Conservation (phyloP, 495 filamentous ascomycete genomes). For the Trypethelium eluteriae region DNA sequence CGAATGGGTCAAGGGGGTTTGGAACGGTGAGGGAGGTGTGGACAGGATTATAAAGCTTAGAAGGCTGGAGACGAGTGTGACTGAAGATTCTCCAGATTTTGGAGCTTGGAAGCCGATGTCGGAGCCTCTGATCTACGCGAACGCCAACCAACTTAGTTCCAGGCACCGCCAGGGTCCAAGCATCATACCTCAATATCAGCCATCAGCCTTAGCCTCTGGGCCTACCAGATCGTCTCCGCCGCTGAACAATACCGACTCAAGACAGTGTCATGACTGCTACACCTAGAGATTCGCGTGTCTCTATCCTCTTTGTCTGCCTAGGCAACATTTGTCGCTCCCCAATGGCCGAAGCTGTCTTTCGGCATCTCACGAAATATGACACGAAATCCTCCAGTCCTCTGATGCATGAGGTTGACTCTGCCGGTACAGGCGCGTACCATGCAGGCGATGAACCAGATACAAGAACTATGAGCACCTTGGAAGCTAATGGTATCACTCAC, state of each 20-base stretch:
- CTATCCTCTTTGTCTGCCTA: constrained; percentile 89
- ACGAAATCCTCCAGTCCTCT: constrained; percentile 46
- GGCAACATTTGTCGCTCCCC: constrained; percentile 95
- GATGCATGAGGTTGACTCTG: constrained; percentile 71
- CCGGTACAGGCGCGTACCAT: constrained; percentile 84
- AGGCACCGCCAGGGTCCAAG: background rate
- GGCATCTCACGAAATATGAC: constrained; percentile 51
- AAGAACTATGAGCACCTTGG: constrained; percentile 76
- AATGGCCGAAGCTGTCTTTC: constrained; percentile 94
- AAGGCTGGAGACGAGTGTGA: background rate
- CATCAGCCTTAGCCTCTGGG: no score
- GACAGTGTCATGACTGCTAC: background rate
- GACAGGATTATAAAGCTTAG: no score
- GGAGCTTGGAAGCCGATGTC: constrained; percentile 4
- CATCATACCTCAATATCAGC: background rate
- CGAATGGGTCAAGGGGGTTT: constrained; percentile 27
- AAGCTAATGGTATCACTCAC: constrained; percentile 60
- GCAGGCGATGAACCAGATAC: constrained; percentile 63
- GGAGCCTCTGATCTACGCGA: background rate
- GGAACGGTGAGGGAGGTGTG: background rate
- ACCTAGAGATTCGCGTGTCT: constrained; percentile 41
- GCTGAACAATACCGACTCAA: constrained; percentile 13
- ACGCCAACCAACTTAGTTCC: background rate
- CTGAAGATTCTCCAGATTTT: constrained; percentile 10
- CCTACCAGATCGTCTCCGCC: no score